Evolutionary conservation across 208 protist species (phyloP), one percentile per base, ranked within the genome.

Genomic region (Crithidia mellificae): DNA sequence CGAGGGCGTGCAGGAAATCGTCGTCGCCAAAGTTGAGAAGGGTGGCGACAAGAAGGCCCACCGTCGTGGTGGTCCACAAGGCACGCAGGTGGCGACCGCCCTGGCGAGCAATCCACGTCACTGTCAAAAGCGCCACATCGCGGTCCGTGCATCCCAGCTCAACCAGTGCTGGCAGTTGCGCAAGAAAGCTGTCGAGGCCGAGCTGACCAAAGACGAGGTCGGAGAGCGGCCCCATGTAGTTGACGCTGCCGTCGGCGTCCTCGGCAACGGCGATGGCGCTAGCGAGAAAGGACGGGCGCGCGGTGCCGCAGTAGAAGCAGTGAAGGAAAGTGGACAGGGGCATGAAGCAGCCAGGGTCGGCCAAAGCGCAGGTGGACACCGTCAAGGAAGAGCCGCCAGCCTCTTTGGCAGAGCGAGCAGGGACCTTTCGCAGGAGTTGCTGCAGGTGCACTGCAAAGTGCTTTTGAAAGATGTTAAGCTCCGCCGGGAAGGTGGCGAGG

Each of bases 301-400:
- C 57, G 8, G 74, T 78, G 34, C 81, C 81, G 30, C 44, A 83
- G 61, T 80, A 77, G 63, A 90, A 90, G 44, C 72, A 81, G 22
- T 49, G 62, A 24, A 83, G 55, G 72, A 90, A 90, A 1, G 20
- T 47, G 47, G 71, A 46, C 27, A 87, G 55, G 22, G 66, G 12
- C 52, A 87, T 78, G 24, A 80, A 39, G 20, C 44, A 19, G 34
- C 55, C 32, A 9, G 61, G 52, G 24, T 12, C 25, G 22, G 38
- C 27, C 58, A 64, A 38, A 20, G 36, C n/a, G n/a, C n/a, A 12
- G 36, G 43, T 24, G n/a, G 34, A 15, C 34, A 38, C n/a, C 30
- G 19, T 53, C 14, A 34, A 22, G 24, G 47, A 24, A 15, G 36
- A 41, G 36, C 36, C 9, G 20, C 2, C 6, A 8, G 27, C 24